Evolutionary conservation across 495 filamentous ascomycete species (phyloP).

Genomic region (Cudoniella acicularis): DNA sequence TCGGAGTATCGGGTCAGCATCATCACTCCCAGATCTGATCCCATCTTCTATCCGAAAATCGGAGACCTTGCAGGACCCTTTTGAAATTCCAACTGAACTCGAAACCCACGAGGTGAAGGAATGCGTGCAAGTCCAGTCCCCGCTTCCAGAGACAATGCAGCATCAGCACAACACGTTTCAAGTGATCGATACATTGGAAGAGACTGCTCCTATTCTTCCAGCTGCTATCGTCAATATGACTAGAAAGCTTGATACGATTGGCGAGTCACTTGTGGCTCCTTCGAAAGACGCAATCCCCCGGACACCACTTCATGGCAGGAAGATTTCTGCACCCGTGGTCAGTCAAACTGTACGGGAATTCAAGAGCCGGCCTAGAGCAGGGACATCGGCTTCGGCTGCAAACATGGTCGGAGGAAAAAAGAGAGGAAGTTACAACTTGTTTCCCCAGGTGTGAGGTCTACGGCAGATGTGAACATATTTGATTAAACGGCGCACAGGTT

Average conservation of each 20-base stretch:
- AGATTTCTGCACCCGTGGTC: slow-evolving; percentile 21
- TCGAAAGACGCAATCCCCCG: background rate
- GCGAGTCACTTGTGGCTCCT: slow-evolving; percentile 9
- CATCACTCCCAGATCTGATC: slow-evolving; percentile 26
- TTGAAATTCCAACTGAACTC: background rate
- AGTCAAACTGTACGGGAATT: slow-evolving; percentile 13
- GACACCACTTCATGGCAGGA: slow-evolving; percentile 16
- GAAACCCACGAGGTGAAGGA: background rate
- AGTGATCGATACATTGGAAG: slow-evolving; percentile 12
- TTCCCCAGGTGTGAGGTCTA: slow-evolving; percentile 23
- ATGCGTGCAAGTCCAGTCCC: background rate
- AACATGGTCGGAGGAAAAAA: slow-evolving; percentile 10
- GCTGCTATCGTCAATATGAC: background rate
- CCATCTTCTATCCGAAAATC: slow-evolving; percentile 6
- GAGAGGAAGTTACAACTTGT: slow-evolving; percentile 24
- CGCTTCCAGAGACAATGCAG: slow-evolving; percentile 3
- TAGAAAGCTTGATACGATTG: slow-evolving; percentile 15
- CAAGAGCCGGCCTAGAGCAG: slow-evolving; percentile 15
- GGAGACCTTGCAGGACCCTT: background rate
- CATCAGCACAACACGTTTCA: slow-evolving; percentile 12
- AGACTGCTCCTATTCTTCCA: background rate
- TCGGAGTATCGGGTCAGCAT: slow-evolving; percentile 19
- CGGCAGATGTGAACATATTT: background rate
- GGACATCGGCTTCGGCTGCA: slow-evolving; percentile 2
- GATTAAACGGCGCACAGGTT: slow-evolving; percentile 3